Base-by-base conservation (phyloP, 1,139 yeast species). In the Hemisphaericaspora xylofermentans region DNA sequence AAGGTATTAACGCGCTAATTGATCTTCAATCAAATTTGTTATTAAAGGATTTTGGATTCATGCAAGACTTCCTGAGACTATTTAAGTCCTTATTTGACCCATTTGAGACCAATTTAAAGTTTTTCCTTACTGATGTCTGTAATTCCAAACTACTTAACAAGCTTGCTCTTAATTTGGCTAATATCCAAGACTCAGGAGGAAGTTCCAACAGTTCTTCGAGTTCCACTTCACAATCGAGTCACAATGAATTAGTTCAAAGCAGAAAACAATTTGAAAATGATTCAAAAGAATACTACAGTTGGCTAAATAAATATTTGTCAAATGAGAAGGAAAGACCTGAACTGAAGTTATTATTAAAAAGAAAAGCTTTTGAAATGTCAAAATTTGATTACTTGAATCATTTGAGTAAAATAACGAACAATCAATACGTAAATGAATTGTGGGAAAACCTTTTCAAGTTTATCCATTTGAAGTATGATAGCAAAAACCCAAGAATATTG, bases 321-420 rank as follows among this genome's bases (percentile, higher is more conserved):
- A 80, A 82, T 49, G 88, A 84, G 44, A 82, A 80, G 47, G 76
- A 74, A 29, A 71, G 82, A 43, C 74, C 77, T 0, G 88, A 82
- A 45, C 76, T 78, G 56, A 84, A 84, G 58, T 72, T 84, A 34
- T 64, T 84, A 16, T 63, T 62, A 15, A 83, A 80, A 54, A 66
- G 83, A 39, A 80, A 79, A 47, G 61, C 67, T 1, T 88, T 87
- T 62, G 94, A 86, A 51, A 59, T 82, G 6, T 71, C 82, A 2
- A 78, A 93, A 43, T 77, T 84, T 50, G 94, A 84, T 51, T 88
- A 88, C 56, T 77, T 82, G 54, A 76, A 78, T 42, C 82, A 72
- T 52, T 64, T 88, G 43, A 78, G 77, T 45, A 84, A 80, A 50
- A 64, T 80, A 12, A 72, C 79, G 16, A 82, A 83, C 34, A 68